Percentiles rank a stretch among this genome's conserved stretches.
Conservation (phyloP, 2,329 filamentous ascomycete species). For the Alternaria burnsii region DNA sequence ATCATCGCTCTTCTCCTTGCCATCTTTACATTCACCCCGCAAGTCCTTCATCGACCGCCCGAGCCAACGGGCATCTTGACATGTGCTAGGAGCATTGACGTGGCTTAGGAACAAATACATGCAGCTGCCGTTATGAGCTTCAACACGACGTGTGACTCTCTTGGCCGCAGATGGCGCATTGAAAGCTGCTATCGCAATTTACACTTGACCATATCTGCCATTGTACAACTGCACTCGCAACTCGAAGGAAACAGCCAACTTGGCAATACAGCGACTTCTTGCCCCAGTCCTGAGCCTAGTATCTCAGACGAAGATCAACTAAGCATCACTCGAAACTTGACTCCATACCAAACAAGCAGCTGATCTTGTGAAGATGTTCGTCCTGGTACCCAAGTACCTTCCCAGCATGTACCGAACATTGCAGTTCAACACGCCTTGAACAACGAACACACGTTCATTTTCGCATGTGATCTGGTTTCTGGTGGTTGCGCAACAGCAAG, state of each 20-base stretch:
- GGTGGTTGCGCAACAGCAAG: not conserved
- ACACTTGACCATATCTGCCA: not conserved
- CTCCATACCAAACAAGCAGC: not conserved
- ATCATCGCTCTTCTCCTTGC: constrained; percentile 1
- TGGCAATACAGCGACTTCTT: not conserved
- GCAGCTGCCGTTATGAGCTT: not conserved
- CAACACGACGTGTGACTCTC: not conserved
- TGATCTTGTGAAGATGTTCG: not conserved
- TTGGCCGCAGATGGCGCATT: not conserved
- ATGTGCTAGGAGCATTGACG: not conserved
- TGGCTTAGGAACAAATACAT: not conserved
- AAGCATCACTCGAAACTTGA: not conserved
- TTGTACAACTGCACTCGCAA: not conserved
- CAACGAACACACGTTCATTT: not conserved
- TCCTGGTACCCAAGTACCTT: not conserved
- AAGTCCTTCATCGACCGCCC: not conserved
- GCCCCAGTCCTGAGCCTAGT: not conserved
- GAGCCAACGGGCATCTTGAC: constrained; percentile 1
- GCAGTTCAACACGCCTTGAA: not conserved
- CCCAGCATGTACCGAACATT: not conserved
- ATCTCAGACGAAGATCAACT: not conserved
- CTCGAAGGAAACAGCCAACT: not conserved
- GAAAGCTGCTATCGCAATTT: not conserved
- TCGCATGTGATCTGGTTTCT: not conserved
- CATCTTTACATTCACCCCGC: not conserved